A percentile compares a stretch with the other conserved stretches of the same genome.
These are phyloP conservation scores for Penicillium angulare DNA, from an alignment of 495 filamentous ascomycete species.

Conservation along the genomic window DNA sequence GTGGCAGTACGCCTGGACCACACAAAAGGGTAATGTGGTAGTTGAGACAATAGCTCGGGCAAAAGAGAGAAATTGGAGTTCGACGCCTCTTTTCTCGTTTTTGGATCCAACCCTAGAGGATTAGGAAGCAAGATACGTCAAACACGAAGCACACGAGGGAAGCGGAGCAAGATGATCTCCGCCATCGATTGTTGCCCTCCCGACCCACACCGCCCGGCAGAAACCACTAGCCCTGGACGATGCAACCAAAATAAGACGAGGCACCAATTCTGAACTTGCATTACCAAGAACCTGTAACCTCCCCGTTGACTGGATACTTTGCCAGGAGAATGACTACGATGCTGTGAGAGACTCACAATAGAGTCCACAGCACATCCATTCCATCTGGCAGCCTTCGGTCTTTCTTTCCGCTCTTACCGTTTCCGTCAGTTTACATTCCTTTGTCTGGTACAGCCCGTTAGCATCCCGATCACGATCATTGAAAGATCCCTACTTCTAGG, in stretches of 20 bases:
- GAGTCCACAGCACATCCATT: conserved; percentile 11
- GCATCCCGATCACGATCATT: conserved; percentile 12
- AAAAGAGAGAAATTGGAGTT: no score
- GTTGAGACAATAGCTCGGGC: no score
- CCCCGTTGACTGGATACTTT: background rate
- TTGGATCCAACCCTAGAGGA: no score
- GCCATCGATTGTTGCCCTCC: conserved; percentile 25
- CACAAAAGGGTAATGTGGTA: no score
- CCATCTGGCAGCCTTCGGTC: conserved; percentile 1
- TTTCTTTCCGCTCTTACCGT: conserved; percentile 15
- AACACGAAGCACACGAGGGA: no score
- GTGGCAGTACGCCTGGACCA: no score
- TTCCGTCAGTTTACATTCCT: conserved; percentile 31
- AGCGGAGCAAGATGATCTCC: background rate
- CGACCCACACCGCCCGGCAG: conserved; percentile 30
- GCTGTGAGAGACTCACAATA: conserved; percentile 8
- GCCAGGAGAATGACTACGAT: conserved; percentile 9
- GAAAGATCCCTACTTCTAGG: conserved; percentile 3
- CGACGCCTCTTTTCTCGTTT: no score
- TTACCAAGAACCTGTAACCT: no score
- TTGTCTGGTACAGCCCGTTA: conserved; percentile 1
- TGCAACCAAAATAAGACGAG: conserved; percentile 28
- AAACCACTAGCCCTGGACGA: conserved; percentile 11
- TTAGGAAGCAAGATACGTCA: no score
- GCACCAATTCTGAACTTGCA: no score